Evolutionary conservation across 1,284 basidiomycete genomes (phyloP), one percentile per base, ranked within the genome.

Genomic region (Xerocomus nothofagi): DNA sequence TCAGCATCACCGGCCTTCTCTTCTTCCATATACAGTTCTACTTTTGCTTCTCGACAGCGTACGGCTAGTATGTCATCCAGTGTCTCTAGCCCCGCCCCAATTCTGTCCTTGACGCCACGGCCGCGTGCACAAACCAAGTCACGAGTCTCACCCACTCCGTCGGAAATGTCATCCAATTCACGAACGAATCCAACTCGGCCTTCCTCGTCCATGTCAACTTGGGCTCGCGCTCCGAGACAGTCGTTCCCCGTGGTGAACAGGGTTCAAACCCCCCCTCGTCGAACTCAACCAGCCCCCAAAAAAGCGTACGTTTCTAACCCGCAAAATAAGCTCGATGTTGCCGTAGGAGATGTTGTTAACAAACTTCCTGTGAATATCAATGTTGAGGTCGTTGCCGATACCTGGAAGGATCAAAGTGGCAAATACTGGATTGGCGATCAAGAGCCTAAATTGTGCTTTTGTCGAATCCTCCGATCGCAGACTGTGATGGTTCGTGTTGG

Each of bases 401-500:
- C 81, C 11, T 93, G 90, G 90, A 86, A 85, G 64, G 92, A 94
- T 65, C 86, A 92, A 68, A 92, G 90, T 53, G 93, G 93, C 15
- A 93, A 92, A 63, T 97, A 97, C 66, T 95, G 91, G 91, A 96
- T 97, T 59, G 93, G 93, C 10, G 85, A 90, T 56, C 82, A 88
- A 55, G 88, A 93, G 44, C 82, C 93, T 2, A 93, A 86, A 65
- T 74, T 95, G 17, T 93, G 91, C 67, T 96, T 94, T 67, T 95
- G 93, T 68, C 81, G 93, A 18, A 95, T 96, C 49, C 71, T 96
- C 30, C 82, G 91, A n/a, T 93, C 89, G 3, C 87, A 91, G 58
- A 94, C 89, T 0, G 93, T 96, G 54, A 96, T 97, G 93, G 92
- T 97, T 34, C 82, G 93, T 53, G 91, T 95, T 15, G 93, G 93